Evolutionary conservation across 2,329 filamentous ascomycete species (phyloP).

Genomic region (Neofusicoccum parvum): DNA sequence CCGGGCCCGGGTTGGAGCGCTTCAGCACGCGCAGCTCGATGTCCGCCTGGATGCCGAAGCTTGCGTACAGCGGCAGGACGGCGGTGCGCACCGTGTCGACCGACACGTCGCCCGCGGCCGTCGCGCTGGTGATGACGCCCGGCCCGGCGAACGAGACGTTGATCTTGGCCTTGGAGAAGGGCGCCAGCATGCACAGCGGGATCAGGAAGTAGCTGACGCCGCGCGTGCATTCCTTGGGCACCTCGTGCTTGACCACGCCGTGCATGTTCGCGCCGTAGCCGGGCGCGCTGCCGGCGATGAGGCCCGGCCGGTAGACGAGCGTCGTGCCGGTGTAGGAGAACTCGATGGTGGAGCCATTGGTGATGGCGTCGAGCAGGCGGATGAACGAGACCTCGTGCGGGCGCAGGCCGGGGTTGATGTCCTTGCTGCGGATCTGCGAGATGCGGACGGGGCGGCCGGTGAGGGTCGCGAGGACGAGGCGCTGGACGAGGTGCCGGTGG

Average conservation of each 20-base stretch:
- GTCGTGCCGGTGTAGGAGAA: conserved; percentile 96
- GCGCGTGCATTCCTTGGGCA: conserved; percentile 75
- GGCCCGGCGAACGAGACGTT: conserved; percentile 88
- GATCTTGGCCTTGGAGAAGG: conserved; percentile 88
- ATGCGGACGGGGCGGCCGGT: conserved; percentile 89
- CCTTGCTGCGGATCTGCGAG: conserved; percentile 85
- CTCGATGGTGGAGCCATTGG: conserved; percentile 92
- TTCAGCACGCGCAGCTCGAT: conserved; percentile 83
- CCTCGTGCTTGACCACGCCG: conserved; percentile 78
- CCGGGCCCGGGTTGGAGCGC: conserved; percentile 71
- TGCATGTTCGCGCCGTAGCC: conserved; percentile 70
- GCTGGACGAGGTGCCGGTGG: conserved; percentile 79
- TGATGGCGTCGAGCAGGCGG: conserved; percentile 89
- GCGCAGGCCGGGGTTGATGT: conserved; percentile 83
- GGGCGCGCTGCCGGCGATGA: conserved; percentile 83
- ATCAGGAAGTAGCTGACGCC: conserved; percentile 92
- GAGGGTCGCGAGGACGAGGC: conserved; percentile 86
- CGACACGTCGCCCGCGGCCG: conserved; percentile 80
- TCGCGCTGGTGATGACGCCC: conserved; percentile 88
- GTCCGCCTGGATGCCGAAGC: conserved; percentile 84
- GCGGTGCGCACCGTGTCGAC: conserved; percentile 93
- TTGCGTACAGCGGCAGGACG: conserved; percentile 83
- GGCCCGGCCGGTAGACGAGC: conserved; percentile 85
- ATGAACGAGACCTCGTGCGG: conserved; percentile 95
- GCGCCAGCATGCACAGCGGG: conserved; percentile 84